Evolutionary conservation across 2,329 filamentous ascomycete species (phyloP), one percentile per base, ranked within the genome.

Genomic region (Ceratocystis alfenasii): DNA sequence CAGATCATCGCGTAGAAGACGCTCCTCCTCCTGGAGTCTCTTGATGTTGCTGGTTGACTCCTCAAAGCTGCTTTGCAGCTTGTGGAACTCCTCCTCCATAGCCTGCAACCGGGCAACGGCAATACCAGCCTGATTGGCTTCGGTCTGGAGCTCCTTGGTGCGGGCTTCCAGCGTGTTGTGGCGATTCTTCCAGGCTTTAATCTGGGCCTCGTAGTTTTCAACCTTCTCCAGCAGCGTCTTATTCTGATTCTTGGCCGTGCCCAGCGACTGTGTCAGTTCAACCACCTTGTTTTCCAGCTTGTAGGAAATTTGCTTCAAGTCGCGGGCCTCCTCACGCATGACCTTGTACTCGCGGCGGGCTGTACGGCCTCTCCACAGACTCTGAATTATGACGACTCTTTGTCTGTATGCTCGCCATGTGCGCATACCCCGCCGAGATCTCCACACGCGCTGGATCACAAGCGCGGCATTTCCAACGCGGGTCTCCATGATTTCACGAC

Each of bases 211-310:
- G 78, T 97, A 96, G 75, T 89, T 96, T 76, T 96, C 90, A 62
- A 99, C 87, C 76, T 97, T 92, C 45, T 84, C 87, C 71, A 88
- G 81, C 68, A 99, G 82, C 67, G 84, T 83, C 80, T 95, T 96
- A 83, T 99, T 99, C 78, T 96, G 90, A 69, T 87, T 84, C 79
- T 95, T 96, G 82, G 96, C 88, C 8, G 90, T 87, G 70, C 94
- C 92, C 71, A 99, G 78, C 62, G 88, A 90, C 76, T 99, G 94
- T 1, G 94, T 99, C 72, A 99, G 83, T 78, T 99, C 94, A 69
- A 99, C 90, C 69, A 99, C 94, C 85, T 99, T 99, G 83, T 99
- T 97, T 76, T 99, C 94, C 72, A 99, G 80, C 80, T 96, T 97
- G 81, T 99, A 99, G 1, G 94, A 97, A 71, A 99, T 99, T 77